phyloP scores from a whole-genome alignment of 78 protist genomes.

The Dictyostelium intermedium region DNA sequence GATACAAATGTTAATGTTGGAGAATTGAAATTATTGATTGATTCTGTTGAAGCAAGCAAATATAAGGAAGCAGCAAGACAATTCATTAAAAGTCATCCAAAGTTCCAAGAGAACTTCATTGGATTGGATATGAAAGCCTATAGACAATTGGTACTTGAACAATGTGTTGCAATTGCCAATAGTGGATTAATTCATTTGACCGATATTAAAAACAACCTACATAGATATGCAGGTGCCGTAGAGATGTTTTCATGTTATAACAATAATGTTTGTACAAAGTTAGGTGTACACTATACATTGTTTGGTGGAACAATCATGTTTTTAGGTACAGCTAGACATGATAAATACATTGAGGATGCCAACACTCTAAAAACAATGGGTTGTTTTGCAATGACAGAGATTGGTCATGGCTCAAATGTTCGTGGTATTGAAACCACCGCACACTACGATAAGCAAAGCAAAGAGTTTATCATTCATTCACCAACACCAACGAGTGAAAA shows the following conservation, averaged over 20 bases:
- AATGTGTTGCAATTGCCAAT: neutral
- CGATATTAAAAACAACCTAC: neutral
- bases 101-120: neutral
- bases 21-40: constrained; percentile 19
- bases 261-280: constrained; percentile 47
- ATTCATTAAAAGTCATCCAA: neutral
- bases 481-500: constrained; percentile 86
- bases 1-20: neutral
- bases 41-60: neutral
- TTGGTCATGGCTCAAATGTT: constrained; percentile 78
- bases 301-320: constrained; percentile 81
- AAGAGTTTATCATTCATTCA: constrained; percentile 87
- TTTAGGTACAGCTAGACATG: constrained; percentile 74
- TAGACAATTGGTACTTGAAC: constrained; percentile 20
- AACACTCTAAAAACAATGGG: constrained; percentile 53
- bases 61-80: neutral
- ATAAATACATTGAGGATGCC: constrained; percentile 31
- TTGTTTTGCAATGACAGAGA: constrained; percentile 86
- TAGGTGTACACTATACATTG: constrained; percentile 72
- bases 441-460: constrained; percentile 69
- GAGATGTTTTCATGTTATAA: neutral
- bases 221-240: neutral
- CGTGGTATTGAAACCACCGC: constrained; percentile 92
- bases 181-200: constrained; percentile 21
- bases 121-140: neutral